Base-by-base conservation (phyloP, 257 asterid species). In the Solanum raphanifolium region DNA sequence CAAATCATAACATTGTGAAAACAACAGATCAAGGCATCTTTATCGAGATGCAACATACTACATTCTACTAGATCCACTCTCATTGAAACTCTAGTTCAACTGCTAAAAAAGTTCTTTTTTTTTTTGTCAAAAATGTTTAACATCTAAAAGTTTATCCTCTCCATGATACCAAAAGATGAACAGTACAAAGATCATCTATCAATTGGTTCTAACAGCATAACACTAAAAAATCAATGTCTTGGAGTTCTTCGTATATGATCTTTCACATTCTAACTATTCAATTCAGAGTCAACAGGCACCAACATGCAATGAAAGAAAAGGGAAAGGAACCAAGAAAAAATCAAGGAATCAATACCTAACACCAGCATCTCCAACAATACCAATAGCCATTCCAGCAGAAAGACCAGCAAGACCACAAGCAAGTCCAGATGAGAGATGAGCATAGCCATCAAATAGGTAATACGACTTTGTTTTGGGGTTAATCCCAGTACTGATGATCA, bases 281-380 rank as follows among this genome's bases (percentile, higher is more conserved):
- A 78, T 39, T 41, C n/a, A n/a, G 35, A 25, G 20, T 79, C 84
- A 79, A 43, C 84, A 79, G 25, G 16, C 8, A 43, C 23, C 27
- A 74, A 8, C 23, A 13, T 18, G 27, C 60, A 55, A 87, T 16
- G 18, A 23, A 38, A 62, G 9, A 74, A 66, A 25, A 13, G 16
- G 41, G 3, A 32, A 87, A 15, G 7, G 4, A 36, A 75, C 76
- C 12, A 69, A 29, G 76, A 76, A 36, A 15, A 32, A 18, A 6
- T 15, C 12, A 38, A 88, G 41, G 6, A 75, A 87, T 94, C 25
- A 85, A 43, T 43, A 95, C 98, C 98, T 94, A 65, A 95, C 98
- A 90, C 98, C 98, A 79, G 95, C 98, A 91, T 95, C 98, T 20
- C 98, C 98, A n/a, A 95, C 98, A 27, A 95, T 95, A 36, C 98